Conservation (phyloP, 768 basidiomycete genomes). For the Kwoniella botswanensis region DNA sequence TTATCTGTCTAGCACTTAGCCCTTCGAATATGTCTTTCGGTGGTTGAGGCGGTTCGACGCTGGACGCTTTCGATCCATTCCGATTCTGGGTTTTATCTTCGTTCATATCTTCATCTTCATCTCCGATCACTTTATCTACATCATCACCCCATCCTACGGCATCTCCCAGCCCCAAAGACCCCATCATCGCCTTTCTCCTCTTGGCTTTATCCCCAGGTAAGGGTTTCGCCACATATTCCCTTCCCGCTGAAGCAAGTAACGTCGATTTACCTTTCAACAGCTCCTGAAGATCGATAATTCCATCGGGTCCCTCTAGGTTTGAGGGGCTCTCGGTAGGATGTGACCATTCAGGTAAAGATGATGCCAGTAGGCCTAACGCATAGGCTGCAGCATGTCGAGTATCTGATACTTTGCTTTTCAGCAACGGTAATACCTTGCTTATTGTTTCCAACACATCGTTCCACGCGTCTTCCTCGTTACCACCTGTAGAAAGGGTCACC, state of each 20-base stretch:
- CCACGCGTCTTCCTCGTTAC: slow-evolving; percentile 68
- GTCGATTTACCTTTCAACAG: slow-evolving; percentile 72
- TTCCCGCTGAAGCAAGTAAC: slow-evolving; percentile 88
- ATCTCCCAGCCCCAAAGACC: slow-evolving; percentile 47
- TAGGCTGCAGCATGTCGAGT: slow-evolving; percentile 87
- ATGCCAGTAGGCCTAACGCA: slow-evolving; percentile 84
- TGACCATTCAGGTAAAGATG: slow-evolving; percentile 67
- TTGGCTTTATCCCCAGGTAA: slow-evolving; percentile 45
- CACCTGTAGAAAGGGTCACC: slow-evolving; percentile 23
- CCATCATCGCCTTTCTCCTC: slow-evolving; percentile 51
- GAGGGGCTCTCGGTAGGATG: background rate
- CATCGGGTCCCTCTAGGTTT: background rate
- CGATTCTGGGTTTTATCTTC: background rate
- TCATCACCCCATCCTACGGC: slow-evolving; percentile 52
- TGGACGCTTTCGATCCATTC: slow-evolving; percentile 10
- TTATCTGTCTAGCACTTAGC: slow-evolving; percentile 89
- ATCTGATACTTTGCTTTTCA: slow-evolving; percentile 90
- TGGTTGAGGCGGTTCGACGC: slow-evolving; percentile 23
- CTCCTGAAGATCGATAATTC: slow-evolving; percentile 62
- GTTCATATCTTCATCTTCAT: slow-evolving; percentile 44
- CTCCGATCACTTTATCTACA: slow-evolving; percentile 51
- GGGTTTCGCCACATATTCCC: slow-evolving; percentile 69
- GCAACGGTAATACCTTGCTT: slow-evolving; percentile 79
- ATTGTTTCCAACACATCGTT: slow-evolving; percentile 87
- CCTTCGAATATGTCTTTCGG: slow-evolving; percentile 58